Evolutionary conservation across 2,329 filamentous ascomycete species (phyloP), one percentile per base, ranked within the genome.

Genomic region (Fusarium concolor): DNA sequence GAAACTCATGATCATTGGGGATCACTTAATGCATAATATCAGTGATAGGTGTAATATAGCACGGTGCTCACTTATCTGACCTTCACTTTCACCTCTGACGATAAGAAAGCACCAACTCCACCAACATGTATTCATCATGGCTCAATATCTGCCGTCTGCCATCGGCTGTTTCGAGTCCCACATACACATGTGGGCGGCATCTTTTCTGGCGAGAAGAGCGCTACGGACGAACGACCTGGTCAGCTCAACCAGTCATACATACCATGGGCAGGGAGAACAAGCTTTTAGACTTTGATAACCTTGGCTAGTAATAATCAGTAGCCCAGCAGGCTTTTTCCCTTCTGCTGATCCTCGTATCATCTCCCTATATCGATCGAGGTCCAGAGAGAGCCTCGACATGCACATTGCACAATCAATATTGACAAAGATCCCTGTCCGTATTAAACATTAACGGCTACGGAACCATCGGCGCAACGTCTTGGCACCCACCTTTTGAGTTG

Each of bases 401-500:
- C 28, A 56, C 65, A 18, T 65, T 68, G 41, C 28, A 56, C 65
- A 18, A 60, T 56, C 59, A 18, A 52, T 51, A 45, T 29, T 28
- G 24, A n/a, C 31, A 43, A 68, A 38, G 20, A 47, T 39, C 53
- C 61, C 43, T 65, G 65, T 51, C 39, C 59, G 65, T 42, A 47
- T 46, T 35, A 59, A 60, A 47, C 53, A 60, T 65, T 26, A 61
- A 68, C 60, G 28, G 49, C 31, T 54, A 45, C 50, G 45, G 65
- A 56, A 46, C 45, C 45, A 65, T 68, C 33, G 65, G 60, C 52
- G 65, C 60, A 67, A 68, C 65, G 31, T 67, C 65, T 62, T 65
- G 60, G 65, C 65, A 52, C 26, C 46, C 22, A 57, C 33, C 39
- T 15, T 44, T 41, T 61, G 49, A 37, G 49, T 41, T 35, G 31